Conservation (phyloP, 441 rosid species). For the Populus tomentosa region DNA sequence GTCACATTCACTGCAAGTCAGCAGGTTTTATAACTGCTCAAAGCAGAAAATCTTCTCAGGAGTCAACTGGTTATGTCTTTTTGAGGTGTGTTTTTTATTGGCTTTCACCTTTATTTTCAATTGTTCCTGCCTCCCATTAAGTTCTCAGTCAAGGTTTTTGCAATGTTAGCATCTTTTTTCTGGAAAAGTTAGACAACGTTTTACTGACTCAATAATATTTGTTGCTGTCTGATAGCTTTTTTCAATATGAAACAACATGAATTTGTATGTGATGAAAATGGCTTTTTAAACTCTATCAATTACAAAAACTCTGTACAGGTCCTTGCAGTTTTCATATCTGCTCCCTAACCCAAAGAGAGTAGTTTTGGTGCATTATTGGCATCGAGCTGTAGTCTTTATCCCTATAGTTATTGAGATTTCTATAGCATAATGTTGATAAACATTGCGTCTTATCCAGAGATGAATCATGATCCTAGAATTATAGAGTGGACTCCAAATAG, state of each 20-base stretch:
- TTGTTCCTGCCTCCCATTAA: background rate
- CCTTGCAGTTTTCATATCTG: background rate
- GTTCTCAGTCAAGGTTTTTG: background rate
- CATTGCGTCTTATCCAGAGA: background rate
- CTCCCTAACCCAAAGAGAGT: background rate
- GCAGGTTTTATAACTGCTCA: conserved; percentile 88
- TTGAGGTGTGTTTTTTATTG: conserved; percentile 46
- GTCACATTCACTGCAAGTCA: conserved; percentile 95
- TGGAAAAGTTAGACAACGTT: background rate
- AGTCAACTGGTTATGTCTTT: conserved; percentile 88
- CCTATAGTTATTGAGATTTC: background rate
- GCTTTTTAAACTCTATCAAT: background rate
- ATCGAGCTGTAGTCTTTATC: background rate
- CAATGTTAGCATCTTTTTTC: background rate
- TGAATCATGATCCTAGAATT: background rate
- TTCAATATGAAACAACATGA: background rate
- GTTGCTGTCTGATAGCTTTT: background rate
- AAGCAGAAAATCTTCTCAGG: conserved; percentile 91
- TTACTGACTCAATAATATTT: background rate
- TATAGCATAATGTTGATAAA: background rate
- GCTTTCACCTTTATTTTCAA: background rate
- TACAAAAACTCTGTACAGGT: background rate
- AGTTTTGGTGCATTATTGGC: background rate
- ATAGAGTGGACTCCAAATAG: background rate
- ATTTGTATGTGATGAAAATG: background rate